Evolutionary conservation across 257 asterid species (phyloP).

Genomic region (Solanum habrochaites): DNA sequence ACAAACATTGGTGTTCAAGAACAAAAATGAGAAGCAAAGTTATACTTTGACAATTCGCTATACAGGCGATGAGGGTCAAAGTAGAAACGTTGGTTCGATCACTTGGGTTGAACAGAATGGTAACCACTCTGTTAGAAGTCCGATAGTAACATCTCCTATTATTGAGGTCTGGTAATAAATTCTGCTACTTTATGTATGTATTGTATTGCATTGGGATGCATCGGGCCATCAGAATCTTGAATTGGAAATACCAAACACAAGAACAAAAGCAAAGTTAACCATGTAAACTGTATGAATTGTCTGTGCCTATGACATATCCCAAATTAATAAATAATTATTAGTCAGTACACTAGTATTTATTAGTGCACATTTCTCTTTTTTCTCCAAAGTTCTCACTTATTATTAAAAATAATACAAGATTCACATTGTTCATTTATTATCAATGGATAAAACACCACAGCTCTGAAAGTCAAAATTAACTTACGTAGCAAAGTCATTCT

Average conservation of each 20-base stretch:
- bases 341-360: neutral
- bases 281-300: neutral
- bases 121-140: slow-evolving; percentile 29
- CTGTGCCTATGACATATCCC: neutral
- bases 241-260: neutral
- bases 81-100: slow-evolving; percentile 20
- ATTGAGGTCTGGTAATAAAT: neutral
- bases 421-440: neutral
- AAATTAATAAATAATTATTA: neutral
- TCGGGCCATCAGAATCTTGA: neutral
- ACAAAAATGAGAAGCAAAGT: slow-evolving; percentile 4
- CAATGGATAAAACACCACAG: neutral
- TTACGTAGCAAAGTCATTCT: neutral
- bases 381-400: neutral
- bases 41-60: slow-evolving; percentile 1
- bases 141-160: slow-evolving; percentile 17
- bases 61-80: neutral
- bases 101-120: slow-evolving; percentile 36
- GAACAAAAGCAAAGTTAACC: neutral
- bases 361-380: neutral
- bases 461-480: neutral
- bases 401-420: neutral
- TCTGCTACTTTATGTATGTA: neutral
- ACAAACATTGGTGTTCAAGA: neutral
- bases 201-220: neutral